These are phyloP conservation scores for Sporothrix schenckii DNA, from an alignment of 2,329 filamentous ascomycete species.

Conservation along the genomic window DNA sequence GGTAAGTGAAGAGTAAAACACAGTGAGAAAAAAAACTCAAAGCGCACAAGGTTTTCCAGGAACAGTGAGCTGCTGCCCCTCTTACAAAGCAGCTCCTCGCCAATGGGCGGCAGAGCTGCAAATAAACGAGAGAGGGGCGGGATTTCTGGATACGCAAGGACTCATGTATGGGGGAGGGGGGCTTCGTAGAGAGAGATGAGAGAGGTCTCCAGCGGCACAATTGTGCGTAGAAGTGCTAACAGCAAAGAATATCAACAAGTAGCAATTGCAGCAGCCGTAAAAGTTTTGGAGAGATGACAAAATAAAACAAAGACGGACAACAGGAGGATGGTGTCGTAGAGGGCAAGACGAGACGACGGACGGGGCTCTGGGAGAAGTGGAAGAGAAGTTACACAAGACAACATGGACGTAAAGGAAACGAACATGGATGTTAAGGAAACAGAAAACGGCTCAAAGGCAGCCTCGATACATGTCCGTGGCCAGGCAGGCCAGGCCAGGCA, in stretches of 20 bases:
- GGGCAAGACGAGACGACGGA: conserved; percentile 12
- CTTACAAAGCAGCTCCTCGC: conserved; percentile 31
- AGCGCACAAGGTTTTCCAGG: conserved; percentile 21
- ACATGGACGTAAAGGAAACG: conserved; percentile 5
- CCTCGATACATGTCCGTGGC: conserved; percentile 24
- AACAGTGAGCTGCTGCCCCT: conserved; percentile 19
- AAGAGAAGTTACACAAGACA: conserved; percentile 10
- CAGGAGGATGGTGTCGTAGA: neutral
- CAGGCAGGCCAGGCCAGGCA: neutral
- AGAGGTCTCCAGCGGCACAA: neutral
- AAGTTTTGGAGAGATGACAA: neutral
- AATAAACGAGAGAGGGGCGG: conserved; percentile 21
- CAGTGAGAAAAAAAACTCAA: neutral
- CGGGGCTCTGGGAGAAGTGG: neutral
- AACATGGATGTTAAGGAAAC: conserved; percentile 7
- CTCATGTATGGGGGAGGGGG: neutral
- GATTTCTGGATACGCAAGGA: conserved; percentile 23
- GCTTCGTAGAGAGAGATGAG: neutral
- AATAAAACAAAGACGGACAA: conserved; percentile 1
- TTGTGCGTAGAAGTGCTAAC: neutral
- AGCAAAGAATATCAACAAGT: neutral
- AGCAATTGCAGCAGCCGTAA: neutral
- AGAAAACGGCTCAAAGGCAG: conserved; percentile 16
- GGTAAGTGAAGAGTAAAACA: neutral
- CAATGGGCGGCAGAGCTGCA: conserved; percentile 19